phyloP scores from a whole-genome alignment of 78 protist species.

The Speleostelium caveatum region DNA sequence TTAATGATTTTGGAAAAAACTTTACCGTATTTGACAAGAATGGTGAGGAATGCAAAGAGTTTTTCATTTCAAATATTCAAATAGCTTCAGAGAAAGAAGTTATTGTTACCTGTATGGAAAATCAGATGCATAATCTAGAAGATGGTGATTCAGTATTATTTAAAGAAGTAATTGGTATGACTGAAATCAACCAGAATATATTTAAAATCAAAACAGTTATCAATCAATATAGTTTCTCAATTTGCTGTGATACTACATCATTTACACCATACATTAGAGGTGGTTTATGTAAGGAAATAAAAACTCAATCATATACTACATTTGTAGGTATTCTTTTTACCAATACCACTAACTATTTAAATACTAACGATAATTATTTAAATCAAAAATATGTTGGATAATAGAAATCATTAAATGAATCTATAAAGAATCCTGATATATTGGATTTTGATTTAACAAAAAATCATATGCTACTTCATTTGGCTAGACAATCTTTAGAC shows the following conservation, averaged over 20 bases:
- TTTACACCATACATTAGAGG: conserved; percentile 78
- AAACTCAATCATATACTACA: conserved; percentile 64
- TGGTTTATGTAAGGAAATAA: conserved; percentile 92
- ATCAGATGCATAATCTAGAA: conserved; percentile 88
- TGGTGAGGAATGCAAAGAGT: conserved; percentile 90
- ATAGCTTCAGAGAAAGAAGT: conserved; percentile 20
- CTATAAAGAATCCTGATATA: conserved; percentile 69
- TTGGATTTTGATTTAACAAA: conserved; percentile 90
- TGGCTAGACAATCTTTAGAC: conserved; percentile 83
- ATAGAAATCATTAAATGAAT: conserved; percentile 78
- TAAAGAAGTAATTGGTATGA: conserved; percentile 94
- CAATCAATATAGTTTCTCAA: conserved; percentile 74
- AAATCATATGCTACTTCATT: conserved; percentile 78
- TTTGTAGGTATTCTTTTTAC: conserved; percentile 72
- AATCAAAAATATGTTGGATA: neutral
- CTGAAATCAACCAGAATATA: conserved; percentile 84
- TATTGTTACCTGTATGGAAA: conserved; percentile 89
- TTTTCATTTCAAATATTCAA: conserved; percentile 54
- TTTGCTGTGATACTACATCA: conserved; percentile 82
- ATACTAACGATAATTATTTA: neutral
- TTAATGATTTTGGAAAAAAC: conserved; percentile 92
- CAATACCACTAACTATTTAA: neutral
- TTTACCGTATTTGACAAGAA: conserved; percentile 89
- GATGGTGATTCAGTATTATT: conserved; percentile 93
- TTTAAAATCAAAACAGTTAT: conserved; percentile 39